These are phyloP conservation scores for Paspalum notatum DNA, from an alignment of 176 grass and related monocot genomes.

Conservation along the genomic window DNA sequence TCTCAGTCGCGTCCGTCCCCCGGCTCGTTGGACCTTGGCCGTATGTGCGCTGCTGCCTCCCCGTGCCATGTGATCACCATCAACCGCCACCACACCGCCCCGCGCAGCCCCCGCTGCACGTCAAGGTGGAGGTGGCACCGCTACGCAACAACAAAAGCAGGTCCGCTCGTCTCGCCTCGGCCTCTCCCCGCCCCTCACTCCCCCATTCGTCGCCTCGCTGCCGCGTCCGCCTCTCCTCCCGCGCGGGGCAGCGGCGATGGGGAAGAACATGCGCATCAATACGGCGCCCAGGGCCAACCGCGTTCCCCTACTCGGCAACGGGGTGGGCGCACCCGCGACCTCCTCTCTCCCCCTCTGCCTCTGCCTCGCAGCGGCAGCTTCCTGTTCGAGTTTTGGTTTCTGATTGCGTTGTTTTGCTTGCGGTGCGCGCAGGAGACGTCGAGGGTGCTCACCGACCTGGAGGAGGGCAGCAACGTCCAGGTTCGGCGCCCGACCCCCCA, in stretches of 20 bases:
- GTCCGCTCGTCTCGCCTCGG: constrained; percentile 18
- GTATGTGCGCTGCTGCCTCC: background rate
- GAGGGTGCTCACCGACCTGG: constrained; percentile 62
- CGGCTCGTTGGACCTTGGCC: background rate
- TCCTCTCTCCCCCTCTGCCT: background rate
- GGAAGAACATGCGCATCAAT: constrained; percentile 60
- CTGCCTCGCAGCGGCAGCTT: no score
- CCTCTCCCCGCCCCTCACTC: background rate
- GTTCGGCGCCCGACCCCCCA: constrained; percentile 32
- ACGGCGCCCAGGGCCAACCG: constrained; percentile 42
- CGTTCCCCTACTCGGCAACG: constrained; percentile 56
- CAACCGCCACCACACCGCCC: background rate
- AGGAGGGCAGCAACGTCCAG: constrained; percentile 86
- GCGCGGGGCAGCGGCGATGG: constrained; percentile 39
- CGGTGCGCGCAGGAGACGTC: constrained; percentile 57
- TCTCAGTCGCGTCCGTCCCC: constrained; percentile 31
- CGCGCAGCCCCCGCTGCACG: background rate
- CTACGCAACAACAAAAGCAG: constrained; percentile 42
- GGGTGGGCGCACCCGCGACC: constrained; percentile 35
- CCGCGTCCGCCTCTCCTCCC: background rate
- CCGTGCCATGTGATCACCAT: constrained; percentile 4
- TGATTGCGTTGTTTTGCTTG: background rate
- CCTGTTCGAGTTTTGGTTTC: background rate
- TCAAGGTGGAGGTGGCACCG: no score
- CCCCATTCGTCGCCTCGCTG: constrained; percentile 6